phyloP scores from a whole-genome alignment of 164 flowering plant species.

The Nelumbo lutea region DNA sequence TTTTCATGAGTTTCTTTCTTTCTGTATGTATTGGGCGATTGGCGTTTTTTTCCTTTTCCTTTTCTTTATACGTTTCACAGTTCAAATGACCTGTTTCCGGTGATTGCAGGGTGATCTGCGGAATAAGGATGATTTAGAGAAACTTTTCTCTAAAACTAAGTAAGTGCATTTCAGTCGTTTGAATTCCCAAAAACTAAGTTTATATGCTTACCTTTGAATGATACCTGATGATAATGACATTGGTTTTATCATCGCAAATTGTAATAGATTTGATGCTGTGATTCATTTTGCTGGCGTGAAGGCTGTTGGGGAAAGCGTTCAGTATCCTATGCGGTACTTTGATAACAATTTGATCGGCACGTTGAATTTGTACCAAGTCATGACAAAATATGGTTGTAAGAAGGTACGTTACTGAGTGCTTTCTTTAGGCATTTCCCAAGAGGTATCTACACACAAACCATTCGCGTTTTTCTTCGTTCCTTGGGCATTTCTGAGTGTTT shows the following conservation, averaged over 20 bases:
- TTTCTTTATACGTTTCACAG: not conserved
- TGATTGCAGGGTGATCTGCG: slow-evolving; percentile 48
- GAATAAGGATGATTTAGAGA: slow-evolving; percentile 77
- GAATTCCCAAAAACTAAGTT: too few relatives aligned
- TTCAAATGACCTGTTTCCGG: too few relatives aligned
- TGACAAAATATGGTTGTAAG: not conserved
- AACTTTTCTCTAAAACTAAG: slow-evolving; percentile 57
- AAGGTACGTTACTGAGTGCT: slow-evolving; percentile 5
- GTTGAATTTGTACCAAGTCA: not conserved
- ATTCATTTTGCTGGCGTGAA: slow-evolving; percentile 1
- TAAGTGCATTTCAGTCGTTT: slow-evolving; percentile 14
- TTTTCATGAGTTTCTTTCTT: not conserved
- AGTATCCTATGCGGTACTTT: not conserved
- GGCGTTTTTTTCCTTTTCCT: not conserved
- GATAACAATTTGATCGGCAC: slow-evolving; percentile 1
- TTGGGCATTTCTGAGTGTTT: too few relatives aligned
- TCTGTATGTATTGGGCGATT: not conserved
- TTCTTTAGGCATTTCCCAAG: too few relatives aligned
- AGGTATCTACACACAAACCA: too few relatives aligned
- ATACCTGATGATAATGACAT: too few relatives aligned
- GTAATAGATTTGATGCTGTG: not conserved
- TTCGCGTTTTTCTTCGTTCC: too few relatives aligned
- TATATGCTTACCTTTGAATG: too few relatives aligned
- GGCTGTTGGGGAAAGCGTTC: slow-evolving; percentile 4
- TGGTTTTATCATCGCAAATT: too few relatives aligned